Evolutionary conservation across 768 basidiomycete genomes (phyloP), one percentile per base, ranked within the genome.

Genomic region (Podaxis rugospora): DNA sequence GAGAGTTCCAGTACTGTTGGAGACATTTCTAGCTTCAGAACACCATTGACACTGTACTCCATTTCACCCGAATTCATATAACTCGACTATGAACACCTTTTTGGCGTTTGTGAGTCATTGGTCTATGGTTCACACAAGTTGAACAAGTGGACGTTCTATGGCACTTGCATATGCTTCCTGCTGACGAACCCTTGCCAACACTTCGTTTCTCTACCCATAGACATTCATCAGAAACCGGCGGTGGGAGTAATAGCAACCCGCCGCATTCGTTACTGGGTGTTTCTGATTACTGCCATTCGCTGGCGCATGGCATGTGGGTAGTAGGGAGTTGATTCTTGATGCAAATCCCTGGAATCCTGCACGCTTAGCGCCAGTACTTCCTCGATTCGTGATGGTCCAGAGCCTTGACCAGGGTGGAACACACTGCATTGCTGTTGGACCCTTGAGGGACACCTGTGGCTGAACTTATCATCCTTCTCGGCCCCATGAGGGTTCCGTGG

Each of bases 191-290:
- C 36, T 39, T 18, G 36, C 7, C 16, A 21, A 21, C 14, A 36
- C 13, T 53, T 36, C 35, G 16, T 36, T 57, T 35, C 42, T 14
- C 18, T n/a, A 18, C 18, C 46, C 55, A n/a, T 28, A 47, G n/a
- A 23, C 11, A 32, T 49, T 32, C 55, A 57, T 57, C 57, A 50
- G 57, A 57, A 50, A 37, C 57, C 57, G 57, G 47, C 57, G 57
- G 57, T 50, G 51, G 4, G 39, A 21, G 21, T 37, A 39, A 49
- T 25, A 47, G 35, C 5, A 25, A 27, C 21, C 9, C 36, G 46
- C 55, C 44, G 36, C 44, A 47, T 49, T 27, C 39, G 47, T 36
- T 57, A 6, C 28, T 49, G 47, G 7, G 40, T 28, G 16, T 28
- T 32, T 11, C 16, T 56, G 25, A 25, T 6, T 9, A 18, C 5